Evolutionary conservation across 345 rosid genomes (phyloP), one percentile per base, ranked within the genome.

Genomic region (Sonneratia caseolaris): DNA sequence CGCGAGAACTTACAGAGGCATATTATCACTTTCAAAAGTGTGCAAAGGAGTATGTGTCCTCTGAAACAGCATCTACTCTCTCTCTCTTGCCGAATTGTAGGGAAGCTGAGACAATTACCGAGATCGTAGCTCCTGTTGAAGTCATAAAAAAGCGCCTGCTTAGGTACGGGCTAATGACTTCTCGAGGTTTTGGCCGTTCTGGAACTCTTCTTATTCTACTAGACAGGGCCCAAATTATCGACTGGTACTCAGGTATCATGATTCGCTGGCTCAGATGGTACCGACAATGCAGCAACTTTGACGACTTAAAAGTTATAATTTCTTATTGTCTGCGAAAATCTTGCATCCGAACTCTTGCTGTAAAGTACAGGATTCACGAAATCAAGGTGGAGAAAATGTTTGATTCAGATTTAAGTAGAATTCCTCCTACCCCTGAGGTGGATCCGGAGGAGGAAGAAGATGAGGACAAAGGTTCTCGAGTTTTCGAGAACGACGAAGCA

Each of bases 261-360:
- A 71, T 71, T 55, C 90, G 97, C 49, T 93, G 91, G 92, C 84
- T 79, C 72, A 82, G 77, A 62, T 93, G 96, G 94, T 91, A 88
- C 71, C 73, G 71, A 43, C 80, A 83, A 35, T 91, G 85, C 79
- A 81, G 77, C 76, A 93, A 91, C 82, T 89, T 87, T 49, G 73
- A 81, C 70, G 97, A 91, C 76, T 49, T 93, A 72, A 86, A 86
- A 84, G 76, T 64, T 56, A 79, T 89, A 21, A 80, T 93, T 62
- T 79, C 76, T 38, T 73, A 81, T 72, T 79, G 80, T 76, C 81
- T 91, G 51, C 83, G 90, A 76, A 84, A 81, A 80, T 93, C 98
- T 42, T 93, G 98, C 80, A 79, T 91, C 70, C 94, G 88, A 38
- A 93, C 98, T 69, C 83, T 93, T 72, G 98, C 96, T 15, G 81